These are phyloP conservation scores for Solanum lignicaule DNA, from an alignment of 257 asterid species.

Conservation along the genomic window DNA sequence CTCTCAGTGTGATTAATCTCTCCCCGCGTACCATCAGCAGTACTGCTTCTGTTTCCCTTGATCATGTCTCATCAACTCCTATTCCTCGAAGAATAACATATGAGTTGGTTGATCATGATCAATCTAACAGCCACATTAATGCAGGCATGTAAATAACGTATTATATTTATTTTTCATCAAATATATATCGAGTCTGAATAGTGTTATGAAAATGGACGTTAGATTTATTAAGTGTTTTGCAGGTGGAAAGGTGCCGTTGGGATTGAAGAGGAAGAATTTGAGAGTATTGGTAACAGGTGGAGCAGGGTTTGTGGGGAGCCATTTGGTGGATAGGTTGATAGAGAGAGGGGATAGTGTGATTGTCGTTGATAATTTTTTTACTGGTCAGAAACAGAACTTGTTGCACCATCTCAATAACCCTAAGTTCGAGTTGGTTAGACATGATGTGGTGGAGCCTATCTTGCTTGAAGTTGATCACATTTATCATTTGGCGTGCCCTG, in stretches of 20 bases:
- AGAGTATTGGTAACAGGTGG: slow-evolving; percentile 87
- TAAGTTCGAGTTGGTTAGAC: slow-evolving; percentile 69
- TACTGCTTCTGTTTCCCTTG: background rate
- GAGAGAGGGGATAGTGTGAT: slow-evolving; percentile 79
- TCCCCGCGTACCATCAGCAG: background rate
- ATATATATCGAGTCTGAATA: no score
- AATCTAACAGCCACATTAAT: background rate
- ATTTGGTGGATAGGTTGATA: slow-evolving; percentile 71
- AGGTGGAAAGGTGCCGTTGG: slow-evolving; percentile 69
- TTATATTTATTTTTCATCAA: no score
- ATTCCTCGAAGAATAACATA: slow-evolving; percentile 4
- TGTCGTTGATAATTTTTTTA: slow-evolving; percentile 74
- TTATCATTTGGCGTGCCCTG: slow-evolving; percentile 95
- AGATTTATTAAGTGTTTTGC: background rate
- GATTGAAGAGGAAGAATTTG: slow-evolving; percentile 47
- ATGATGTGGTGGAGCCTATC: slow-evolving; percentile 86
- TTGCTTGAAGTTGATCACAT: slow-evolving; percentile 81
- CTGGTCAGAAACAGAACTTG: slow-evolving; percentile 63
- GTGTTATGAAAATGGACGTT: background rate
- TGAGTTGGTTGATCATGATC: background rate
- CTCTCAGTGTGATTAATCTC: slow-evolving; percentile 14
- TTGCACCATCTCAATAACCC: slow-evolving; percentile 60
- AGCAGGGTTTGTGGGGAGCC: slow-evolving; percentile 94
- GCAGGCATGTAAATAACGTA: background rate
- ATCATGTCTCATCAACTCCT: background rate